phyloP scores from a whole-genome alignment of 768 basidiomycete species.

The Podaxis sp. region DNA sequence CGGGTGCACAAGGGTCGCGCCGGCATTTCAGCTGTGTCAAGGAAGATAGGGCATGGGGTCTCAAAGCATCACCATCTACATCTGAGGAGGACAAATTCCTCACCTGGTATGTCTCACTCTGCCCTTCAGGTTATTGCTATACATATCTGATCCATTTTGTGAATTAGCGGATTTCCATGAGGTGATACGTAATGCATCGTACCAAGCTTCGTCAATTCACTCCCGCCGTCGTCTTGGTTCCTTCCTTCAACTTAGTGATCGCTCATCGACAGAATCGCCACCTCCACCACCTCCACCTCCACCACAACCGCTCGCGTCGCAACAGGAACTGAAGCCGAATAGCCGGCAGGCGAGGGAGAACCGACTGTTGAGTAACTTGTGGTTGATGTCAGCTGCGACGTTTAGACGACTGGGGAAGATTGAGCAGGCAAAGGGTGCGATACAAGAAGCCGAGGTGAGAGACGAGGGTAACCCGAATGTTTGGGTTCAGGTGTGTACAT shows the following conservation, averaged over 20 bases:
- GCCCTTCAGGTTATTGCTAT: background rate
- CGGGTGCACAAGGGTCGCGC: constrained; percentile 72
- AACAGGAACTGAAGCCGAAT: constrained; percentile 34
- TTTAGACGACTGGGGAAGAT: constrained; percentile 88
- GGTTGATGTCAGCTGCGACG: constrained; percentile 93
- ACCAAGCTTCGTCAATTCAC: constrained; percentile 84
- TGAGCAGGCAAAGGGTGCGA: constrained; percentile 86
- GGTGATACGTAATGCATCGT: constrained; percentile 53
- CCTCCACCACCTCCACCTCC: constrained; percentile 30
- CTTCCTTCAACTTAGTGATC: constrained; percentile 37
- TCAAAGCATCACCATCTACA: constrained; percentile 41
- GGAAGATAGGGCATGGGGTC: constrained; percentile 73
- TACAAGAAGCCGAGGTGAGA: constrained; percentile 91
- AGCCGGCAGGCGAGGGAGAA: constrained; percentile 55
- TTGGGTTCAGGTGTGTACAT: constrained; percentile 82
- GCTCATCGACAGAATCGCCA: constrained; percentile 38
- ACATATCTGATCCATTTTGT: background rate
- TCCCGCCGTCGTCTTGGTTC: constrained; percentile 64
- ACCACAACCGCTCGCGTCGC: constrained; percentile 30
- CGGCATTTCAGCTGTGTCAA: constrained; percentile 73
- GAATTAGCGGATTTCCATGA: constrained; percentile 60
- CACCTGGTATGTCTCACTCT: constrained; percentile 51
- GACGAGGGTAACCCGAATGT: constrained; percentile 87
- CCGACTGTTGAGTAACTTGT: constrained; percentile 77
- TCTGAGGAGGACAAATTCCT: constrained; percentile 61